Evolutionary conservation across 2,329 filamentous ascomycete genomes (phyloP).

Genomic region (Pyrenophora tritici-repentis): DNA sequence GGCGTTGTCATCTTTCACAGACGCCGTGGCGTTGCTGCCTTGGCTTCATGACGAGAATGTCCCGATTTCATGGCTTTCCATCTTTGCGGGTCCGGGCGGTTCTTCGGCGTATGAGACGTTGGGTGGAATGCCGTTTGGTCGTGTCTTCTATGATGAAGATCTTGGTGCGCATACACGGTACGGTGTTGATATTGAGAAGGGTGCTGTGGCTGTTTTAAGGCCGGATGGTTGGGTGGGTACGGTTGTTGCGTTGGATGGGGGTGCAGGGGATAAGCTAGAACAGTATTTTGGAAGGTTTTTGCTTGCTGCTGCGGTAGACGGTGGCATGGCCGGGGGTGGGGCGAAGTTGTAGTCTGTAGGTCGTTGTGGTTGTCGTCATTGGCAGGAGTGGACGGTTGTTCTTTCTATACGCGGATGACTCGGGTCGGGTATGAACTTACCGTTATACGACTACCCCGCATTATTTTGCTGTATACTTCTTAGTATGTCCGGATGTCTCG

Average conservation of each 20-base stretch:
- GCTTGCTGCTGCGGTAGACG: background rate
- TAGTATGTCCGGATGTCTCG: too few species aligned
- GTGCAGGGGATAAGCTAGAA: conserved; percentile 18
- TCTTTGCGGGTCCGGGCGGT: conserved; percentile 31
- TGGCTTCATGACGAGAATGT: conserved; percentile 19
- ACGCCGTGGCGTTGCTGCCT: conserved; percentile 2
- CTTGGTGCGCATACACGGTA: conserved; percentile 42
- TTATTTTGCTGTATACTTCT: too few species aligned
- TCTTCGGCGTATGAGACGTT: conserved; percentile 39
- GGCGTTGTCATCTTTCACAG: conserved; percentile 18
- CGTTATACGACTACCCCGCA: too few species aligned
- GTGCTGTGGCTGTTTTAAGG: conserved; percentile 38
- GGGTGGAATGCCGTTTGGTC: conserved; percentile 40
- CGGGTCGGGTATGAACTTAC: too few species aligned
- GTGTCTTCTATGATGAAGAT: conserved; percentile 45
- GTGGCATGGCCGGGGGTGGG: background rate
- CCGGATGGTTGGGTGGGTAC: conserved; percentile 44
- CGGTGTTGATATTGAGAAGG: conserved; percentile 27
- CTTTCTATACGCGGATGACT: too few species aligned
- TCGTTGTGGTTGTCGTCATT: too few species aligned
- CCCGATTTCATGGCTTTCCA: conserved; percentile 33
- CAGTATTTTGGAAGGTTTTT: conserved; percentile 32
- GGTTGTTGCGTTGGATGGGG: conserved; percentile 16
- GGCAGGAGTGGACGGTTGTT: too few species aligned
- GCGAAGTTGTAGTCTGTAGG: background rate